Base-by-base conservation (phyloP, 768 basidiomycete genomes). In the Scleroderma citrinum region DNA sequence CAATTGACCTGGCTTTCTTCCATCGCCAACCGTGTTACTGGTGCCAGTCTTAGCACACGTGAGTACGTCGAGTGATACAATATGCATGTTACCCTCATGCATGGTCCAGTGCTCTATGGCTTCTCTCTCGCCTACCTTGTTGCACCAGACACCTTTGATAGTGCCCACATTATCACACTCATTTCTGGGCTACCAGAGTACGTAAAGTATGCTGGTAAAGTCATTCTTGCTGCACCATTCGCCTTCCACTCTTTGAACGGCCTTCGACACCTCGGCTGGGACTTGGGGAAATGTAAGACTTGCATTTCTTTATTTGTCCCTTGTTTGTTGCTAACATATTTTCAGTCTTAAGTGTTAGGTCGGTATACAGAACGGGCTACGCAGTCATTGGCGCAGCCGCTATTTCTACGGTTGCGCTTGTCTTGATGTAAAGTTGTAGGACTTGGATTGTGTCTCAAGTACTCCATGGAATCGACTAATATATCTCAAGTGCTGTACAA, bases 211-310 rank as follows among this genome's bases (percentile, higher is more conserved):
- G 69, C 78, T 10, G 82, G 78, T 45, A 97, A 96, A 70, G 69
- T 80, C 23, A 59, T 91, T 52, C 78, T 97, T 39, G 92, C 92
- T 12, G 76, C 80, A 3, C 91, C 94, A 1, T 95, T 96, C 67
- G 80, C 89, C 14, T 97, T 85, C 80, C 95, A 98, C 71, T 78
- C 81, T 7, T 75, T 82, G 68, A 97, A 97, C 68, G 95, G 95
- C 3, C 53, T 97, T 52, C 80, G 95, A 36, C 95, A 98, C 74
- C 71, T 98, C 59, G 66, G 69, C 30, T 98, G 95, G 95, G 95
- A 97, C 70, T 68, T 78, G 63, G 83, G 84, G 50, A 87, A 85
- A 75, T 85, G 95, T 97, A 59, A 57, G 93, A 81, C 24, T 8
- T 50, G 35, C 16, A 7, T 38, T 26, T 47, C n/a, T 8, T 1